Evolutionary conservation across 306 rosid genomes (phyloP), one percentile per base, ranked within the genome.

Genomic region (Cicer yamashitae): DNA sequence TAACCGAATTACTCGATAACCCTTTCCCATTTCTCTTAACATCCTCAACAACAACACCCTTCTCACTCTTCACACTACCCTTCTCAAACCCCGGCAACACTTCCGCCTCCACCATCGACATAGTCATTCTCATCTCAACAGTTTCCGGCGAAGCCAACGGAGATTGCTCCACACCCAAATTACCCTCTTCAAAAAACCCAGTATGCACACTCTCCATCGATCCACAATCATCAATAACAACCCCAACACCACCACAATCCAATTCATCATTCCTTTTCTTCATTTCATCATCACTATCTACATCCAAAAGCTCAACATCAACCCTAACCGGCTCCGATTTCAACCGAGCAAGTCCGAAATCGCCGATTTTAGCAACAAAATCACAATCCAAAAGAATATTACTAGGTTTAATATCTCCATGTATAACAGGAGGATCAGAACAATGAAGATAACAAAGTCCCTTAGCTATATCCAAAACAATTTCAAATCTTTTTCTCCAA

Each of bases 361-460:
- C 99, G 2, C 90, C 92, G 7, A 96, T 83, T 66, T 82, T 92
- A 0, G 93, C 97, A 0, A 75, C 48, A 64, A 96, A 91, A 41
- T 44, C 18, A 2, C 60, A 34, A 44, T 96, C 94, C 45, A 96
- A 75, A 8, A 96, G 67, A 44, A 96, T 78, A 71, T 96, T 96
- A 77, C 99, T 96, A 0, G 99, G 99, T 75, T 96, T 96, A 9
- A 96, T 84, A 66, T 96, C 99, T 0, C 99, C 96, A 8, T 96
- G 99, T 9, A 96, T 87, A 7, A 96, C 80, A 0, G 98, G 93
- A 1, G 97, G 96, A 13, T 89, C 92, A 51, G 86, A 81, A 4
- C 89, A 83, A 6, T 96, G 99, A 65, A 96, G 93, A 41, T 84
- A 88, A 10, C 61, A 82, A 20, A 92, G 39, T 11, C 96, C 99